Conservation (phyloP, 2,329 filamentous ascomycete genomes). For the Tolypocladium nubicola region DNA sequence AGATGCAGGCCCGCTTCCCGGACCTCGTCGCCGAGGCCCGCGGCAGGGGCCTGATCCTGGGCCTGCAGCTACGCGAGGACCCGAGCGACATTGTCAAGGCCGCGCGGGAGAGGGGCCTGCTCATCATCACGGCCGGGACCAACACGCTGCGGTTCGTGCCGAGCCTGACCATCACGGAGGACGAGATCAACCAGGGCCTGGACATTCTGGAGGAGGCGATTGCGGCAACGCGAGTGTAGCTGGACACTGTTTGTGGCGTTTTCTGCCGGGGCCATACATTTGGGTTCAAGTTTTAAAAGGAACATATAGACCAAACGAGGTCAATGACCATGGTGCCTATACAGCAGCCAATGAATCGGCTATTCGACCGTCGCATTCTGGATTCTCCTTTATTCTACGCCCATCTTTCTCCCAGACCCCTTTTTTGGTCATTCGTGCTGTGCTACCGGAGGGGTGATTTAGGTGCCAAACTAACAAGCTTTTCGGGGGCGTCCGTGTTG, state of each 20-base stretch:
- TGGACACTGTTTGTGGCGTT: background rate
- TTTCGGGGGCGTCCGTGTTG: too few relatives aligned
- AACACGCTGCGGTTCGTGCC: constrained; percentile 92
- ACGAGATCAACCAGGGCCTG: constrained; percentile 71
- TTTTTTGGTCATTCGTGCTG: too few relatives aligned
- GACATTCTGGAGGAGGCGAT: constrained; percentile 63
- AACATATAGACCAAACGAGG: background rate
- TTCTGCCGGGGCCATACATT: background rate
- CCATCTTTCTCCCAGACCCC: background rate
- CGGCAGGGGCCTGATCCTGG: constrained; percentile 76
- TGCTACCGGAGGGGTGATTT: too few relatives aligned
- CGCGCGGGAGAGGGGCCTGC: constrained; percentile 73
- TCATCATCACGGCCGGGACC: constrained; percentile 86
- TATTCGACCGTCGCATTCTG: background rate
- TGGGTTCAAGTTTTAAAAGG: background rate
- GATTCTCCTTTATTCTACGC: background rate
- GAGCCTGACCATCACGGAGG: constrained; percentile 67
- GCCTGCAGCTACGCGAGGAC: constrained; percentile 69
- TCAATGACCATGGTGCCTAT: background rate
- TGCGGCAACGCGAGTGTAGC: constrained; percentile 23
- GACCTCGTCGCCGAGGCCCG: constrained; percentile 67
- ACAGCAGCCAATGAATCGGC: background rate
- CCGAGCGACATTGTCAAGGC: constrained; percentile 69
- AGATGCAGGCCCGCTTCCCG: constrained; percentile 44
- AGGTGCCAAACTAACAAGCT: too few relatives aligned